These are phyloP conservation scores for Hordeum marinum DNA, from an alignment of 176 grass and related monocot genomes.

Conservation along the genomic window DNA sequence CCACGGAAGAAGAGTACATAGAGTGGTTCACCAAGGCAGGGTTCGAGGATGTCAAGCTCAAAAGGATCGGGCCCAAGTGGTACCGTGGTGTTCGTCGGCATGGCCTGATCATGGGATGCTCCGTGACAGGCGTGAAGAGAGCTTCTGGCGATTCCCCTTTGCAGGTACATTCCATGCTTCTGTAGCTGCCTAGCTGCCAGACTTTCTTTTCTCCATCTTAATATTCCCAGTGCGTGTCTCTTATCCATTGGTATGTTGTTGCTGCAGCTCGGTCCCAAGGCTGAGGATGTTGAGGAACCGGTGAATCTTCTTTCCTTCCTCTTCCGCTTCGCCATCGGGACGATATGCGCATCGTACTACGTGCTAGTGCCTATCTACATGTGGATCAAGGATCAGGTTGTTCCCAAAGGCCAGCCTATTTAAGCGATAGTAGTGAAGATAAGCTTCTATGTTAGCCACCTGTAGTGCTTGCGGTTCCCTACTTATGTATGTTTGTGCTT, in stretches of 20 bases:
- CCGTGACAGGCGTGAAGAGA: constrained; percentile 58
- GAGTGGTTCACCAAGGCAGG: constrained; percentile 70
- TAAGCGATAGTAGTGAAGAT: background rate
- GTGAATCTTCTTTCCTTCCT: constrained; percentile 60
- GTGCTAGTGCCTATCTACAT: constrained; percentile 64
- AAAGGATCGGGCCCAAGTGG: constrained; percentile 67
- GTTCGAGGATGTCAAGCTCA: constrained; percentile 57
- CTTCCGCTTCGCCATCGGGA: constrained; percentile 43
- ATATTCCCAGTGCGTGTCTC: background rate
- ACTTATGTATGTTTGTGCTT: background rate
- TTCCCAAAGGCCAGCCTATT: constrained; percentile 59
- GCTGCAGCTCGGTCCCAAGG: constrained; percentile 60
- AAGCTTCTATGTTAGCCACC: background rate
- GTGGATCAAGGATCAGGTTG: constrained; percentile 68
- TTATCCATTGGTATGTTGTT: background rate
- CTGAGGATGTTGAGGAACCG: constrained; percentile 48
- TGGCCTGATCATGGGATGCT: constrained; percentile 79
- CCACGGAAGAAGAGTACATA: constrained; percentile 65
- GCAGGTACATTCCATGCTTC: constrained; percentile 28
- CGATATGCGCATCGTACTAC: background rate
- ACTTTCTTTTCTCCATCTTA: background rate
- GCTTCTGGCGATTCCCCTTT: constrained; percentile 49
- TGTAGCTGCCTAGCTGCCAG: background rate
- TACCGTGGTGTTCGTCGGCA: constrained; percentile 58
- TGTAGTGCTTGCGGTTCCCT: background rate